Percentiles rank a stretch among this genome's conserved stretches.
These are phyloP conservation scores for Termitomyces sp. DNA, from an alignment of 768 basidiomycete genomes.

Conservation along the genomic window DNA sequence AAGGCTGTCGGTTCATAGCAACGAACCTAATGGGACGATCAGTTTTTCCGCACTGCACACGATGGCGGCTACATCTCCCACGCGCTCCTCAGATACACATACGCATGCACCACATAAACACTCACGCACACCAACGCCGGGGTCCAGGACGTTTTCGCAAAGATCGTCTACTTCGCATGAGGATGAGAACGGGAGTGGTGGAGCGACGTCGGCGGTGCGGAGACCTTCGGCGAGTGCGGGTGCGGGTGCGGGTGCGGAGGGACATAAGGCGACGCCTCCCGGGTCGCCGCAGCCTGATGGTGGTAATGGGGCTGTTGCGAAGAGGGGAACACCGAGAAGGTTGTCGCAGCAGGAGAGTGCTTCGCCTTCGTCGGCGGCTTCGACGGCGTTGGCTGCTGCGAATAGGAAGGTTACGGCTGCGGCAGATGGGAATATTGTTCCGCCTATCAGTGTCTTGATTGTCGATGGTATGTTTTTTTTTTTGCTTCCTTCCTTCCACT, in stretches of 20 bases:
- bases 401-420: conserved; percentile 49
- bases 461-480: conserved; percentile 75
- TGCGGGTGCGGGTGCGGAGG: not conserved
- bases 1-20: conserved; percentile 19
- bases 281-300: conserved; percentile 12
- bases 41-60: conserved; percentile 34
- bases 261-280: conserved; percentile 8
- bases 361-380: conserved; percentile 5
- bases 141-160: conserved; percentile 1
- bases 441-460: conserved; percentile 96
- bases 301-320: not conserved
- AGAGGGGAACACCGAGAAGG: conserved; percentile 5
- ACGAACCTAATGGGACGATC: conserved; percentile 12
- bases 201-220: not conserved
- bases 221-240: not conserved
- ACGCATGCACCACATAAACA: too few relatives aligned
- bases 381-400: conserved; percentile 24
- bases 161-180: conserved; percentile 6
- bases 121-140: not conserved
- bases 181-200: not conserved
- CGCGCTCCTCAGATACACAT: not conserved
- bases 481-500: conserved; percentile 8
- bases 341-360: conserved; percentile 6
- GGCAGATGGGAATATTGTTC: conserved; percentile 73
- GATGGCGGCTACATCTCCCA: conserved; percentile 11